A percentile compares a stretch with the other conserved stretches of the same genome.
Conservation (phyloP, 805 yeast species). For the Kuraishia ogatae region DNA sequence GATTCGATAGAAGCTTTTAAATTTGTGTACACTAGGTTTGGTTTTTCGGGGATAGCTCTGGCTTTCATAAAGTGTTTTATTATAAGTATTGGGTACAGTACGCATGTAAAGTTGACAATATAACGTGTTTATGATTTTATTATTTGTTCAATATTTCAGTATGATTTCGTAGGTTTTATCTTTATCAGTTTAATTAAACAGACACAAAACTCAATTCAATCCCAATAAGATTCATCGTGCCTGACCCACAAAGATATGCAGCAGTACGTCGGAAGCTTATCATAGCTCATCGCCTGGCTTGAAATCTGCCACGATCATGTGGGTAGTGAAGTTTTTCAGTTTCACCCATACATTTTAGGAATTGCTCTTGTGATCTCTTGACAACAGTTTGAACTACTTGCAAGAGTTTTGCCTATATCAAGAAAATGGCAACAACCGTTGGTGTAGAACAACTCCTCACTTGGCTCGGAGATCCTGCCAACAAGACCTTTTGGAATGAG, state of each 20-base stretch:
- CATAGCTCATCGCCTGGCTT: neutral
- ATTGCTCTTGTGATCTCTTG: too few relatives aligned
- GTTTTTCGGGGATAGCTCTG: neutral
- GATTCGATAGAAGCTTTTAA: neutral
- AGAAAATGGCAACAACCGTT: slow-evolving; percentile 21
- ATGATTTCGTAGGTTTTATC: neutral
- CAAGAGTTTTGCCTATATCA: too few relatives aligned
- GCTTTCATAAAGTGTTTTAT: neutral
- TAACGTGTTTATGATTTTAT: neutral
- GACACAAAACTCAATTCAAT: neutral
- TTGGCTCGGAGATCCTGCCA: slow-evolving; percentile 43
- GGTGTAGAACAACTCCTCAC: slow-evolving; percentile 22
- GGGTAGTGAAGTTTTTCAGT: neutral
- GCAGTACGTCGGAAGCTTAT: neutral
- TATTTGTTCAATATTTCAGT: too few relatives aligned
- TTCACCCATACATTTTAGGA: neutral
- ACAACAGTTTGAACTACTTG: too few relatives aligned
- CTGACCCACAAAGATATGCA: neutral
- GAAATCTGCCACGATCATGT: neutral
- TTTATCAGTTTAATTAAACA: too few relatives aligned
- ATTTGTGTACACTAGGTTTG: neutral
- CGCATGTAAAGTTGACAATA: neutral
- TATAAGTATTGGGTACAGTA: neutral
- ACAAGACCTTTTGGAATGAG: slow-evolving; percentile 47
- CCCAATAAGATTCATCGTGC: neutral